Conservation (phyloP, 306 rosid genomes). For the Glycine tomentella region DNA sequence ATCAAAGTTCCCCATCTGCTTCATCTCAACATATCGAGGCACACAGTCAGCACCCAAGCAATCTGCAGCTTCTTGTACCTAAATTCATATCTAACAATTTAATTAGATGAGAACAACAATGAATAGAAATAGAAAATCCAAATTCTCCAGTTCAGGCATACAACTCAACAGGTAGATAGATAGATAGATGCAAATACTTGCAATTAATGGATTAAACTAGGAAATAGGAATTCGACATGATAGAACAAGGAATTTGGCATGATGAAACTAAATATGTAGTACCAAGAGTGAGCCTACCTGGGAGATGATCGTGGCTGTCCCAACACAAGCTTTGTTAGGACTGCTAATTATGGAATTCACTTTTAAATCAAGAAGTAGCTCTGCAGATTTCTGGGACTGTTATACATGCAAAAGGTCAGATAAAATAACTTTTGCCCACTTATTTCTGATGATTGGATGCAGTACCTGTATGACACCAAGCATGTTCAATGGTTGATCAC, state of each 20-base stretch:
- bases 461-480: constrained; percentile 88
- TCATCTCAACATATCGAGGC: constrained; percentile 84
- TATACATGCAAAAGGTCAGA: constrained; percentile 54
- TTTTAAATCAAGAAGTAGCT: constrained; percentile 85
- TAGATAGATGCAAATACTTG: constrained; percentile 22
- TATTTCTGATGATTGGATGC: constrained; percentile 32
- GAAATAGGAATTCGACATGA: constrained; percentile 26
- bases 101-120: constrained; percentile 21
- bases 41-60: constrained; percentile 95
- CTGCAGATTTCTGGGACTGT: constrained; percentile 96
- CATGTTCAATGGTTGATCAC: constrained; percentile 79
- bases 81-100: constrained; percentile 40
- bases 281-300: constrained; percentile 62
- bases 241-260: constrained; percentile 22
- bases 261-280: constrained; percentile 14
- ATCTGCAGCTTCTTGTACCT: constrained; percentile 97
- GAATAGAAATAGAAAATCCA: constrained; percentile 1
- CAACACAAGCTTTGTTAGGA: constrained; percentile 73
- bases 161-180: background rate
- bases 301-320: constrained; percentile 76
- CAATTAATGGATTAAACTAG: constrained; percentile 1
- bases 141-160: constrained; percentile 21
- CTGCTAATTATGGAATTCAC: constrained; percentile 77
- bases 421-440: constrained; percentile 40
- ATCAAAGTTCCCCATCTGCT: constrained; percentile 68